Conservation (phyloP, 495 filamentous ascomycete genomes). For the Talaromyces thailandensis region DNA sequence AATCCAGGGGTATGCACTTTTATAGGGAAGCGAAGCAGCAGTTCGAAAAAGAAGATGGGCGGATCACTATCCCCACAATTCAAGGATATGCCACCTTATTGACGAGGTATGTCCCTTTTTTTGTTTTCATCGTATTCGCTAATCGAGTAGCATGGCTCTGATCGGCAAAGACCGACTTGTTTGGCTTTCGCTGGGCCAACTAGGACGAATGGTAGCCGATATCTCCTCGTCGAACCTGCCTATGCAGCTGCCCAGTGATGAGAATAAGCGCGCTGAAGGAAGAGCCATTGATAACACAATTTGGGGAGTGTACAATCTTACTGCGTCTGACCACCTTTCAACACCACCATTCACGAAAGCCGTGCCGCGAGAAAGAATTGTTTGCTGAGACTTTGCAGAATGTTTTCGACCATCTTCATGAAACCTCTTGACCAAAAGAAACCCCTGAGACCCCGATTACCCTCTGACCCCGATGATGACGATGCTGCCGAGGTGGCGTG, state of each 20-base stretch:
- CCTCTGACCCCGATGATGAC: conserved; percentile 12
- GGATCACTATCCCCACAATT: conserved; percentile 21
- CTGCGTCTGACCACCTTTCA: conserved; percentile 13
- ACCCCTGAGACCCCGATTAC: conserved; percentile 10
- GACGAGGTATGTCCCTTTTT: conserved; percentile 8
- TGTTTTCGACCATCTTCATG: conserved; percentile 18
- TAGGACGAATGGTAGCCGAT: conserved; percentile 21
- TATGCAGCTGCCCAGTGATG: not conserved
- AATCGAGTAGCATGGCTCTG: conserved; percentile 19
- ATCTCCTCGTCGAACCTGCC: conserved; percentile 12
- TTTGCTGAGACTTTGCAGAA: conserved; percentile 12
- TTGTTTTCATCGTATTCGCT: not conserved
- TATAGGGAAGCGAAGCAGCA: conserved; percentile 15
- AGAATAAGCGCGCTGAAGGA: conserved; percentile 9
- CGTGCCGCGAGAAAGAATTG: not conserved
- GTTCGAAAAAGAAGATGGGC: conserved; percentile 16
- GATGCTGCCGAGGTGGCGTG: conserved; percentile 18
- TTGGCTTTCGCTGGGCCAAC: conserved; percentile 29
- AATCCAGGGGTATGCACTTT: conserved; percentile 16
- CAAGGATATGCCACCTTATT: conserved; percentile 23
- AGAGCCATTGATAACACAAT: conserved; percentile 15
- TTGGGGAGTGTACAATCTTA: conserved; percentile 26
- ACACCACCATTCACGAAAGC: conserved; percentile 17
- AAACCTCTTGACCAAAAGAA: conserved; percentile 14
- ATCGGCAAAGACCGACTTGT: conserved; percentile 21